Conservation (phyloP, 2,329 filamentous ascomycete species). For the Colletotrichum caudatum region DNA sequence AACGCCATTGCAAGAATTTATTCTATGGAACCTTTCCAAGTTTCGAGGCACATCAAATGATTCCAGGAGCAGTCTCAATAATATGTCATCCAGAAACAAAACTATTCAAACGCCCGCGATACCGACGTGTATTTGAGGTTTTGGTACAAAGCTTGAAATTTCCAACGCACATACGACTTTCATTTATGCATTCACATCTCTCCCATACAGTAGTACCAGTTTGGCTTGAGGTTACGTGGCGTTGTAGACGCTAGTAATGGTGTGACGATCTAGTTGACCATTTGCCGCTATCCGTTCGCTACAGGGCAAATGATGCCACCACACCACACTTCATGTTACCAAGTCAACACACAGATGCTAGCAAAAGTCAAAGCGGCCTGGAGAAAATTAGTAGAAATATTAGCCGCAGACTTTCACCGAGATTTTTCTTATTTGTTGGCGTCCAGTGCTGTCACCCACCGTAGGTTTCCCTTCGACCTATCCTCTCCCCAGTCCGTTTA, state of each 20-base stretch:
- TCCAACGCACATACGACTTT: no score
- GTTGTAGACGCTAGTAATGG: neutral
- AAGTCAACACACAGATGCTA: neutral
- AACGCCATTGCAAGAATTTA: slow-evolving; percentile 2
- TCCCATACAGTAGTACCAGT: neutral
- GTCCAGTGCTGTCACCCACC: neutral
- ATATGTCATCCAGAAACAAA: neutral
- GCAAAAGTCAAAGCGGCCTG: neutral
- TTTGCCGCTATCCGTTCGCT: neutral
- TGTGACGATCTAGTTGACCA: neutral
- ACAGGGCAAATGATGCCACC: neutral
- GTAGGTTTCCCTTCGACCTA: neutral
- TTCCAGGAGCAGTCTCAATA: neutral
- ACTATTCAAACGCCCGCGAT: slow-evolving; percentile 7
- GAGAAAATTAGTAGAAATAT: slow-evolving; percentile 12
- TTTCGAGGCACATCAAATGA: slow-evolving; percentile 5
- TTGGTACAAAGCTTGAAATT: no score
- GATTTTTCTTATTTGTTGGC: neutral
- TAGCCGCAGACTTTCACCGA: neutral
- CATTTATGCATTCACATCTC: neutral
- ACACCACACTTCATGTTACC: neutral
- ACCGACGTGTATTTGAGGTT: neutral
- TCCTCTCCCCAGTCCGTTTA: neutral
- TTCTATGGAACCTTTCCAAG: slow-evolving; percentile 9
- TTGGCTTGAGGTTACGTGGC: neutral